Percentiles rank a stretch among this genome's conserved stretches.
Conservation (phyloP, 2,329 filamentous ascomycete genomes). For the Aspergillus intermedius region DNA sequence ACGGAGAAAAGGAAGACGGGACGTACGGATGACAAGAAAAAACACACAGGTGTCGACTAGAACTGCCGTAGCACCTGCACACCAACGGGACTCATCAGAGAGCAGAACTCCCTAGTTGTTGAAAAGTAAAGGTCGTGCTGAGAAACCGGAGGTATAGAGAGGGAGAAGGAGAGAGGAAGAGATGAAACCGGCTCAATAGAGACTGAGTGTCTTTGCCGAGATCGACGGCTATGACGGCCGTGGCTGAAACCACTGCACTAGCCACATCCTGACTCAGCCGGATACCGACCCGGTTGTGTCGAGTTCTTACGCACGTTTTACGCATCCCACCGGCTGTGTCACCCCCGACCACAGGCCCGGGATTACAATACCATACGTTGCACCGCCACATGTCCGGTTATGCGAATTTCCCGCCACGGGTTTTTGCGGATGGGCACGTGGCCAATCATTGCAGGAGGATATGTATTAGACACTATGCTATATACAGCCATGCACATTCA, state of each 20-base stretch:
- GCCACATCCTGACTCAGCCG: conserved; percentile 13
- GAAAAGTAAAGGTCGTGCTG: not conserved
- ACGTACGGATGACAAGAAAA: conserved; percentile 5
- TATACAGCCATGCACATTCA: not conserved
- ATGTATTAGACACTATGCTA: too few relatives aligned
- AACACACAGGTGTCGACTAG: conserved; percentile 35
- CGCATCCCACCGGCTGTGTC: conserved; percentile 1
- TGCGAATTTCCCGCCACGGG: conserved; percentile 16
- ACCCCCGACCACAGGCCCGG: conserved; percentile 1
- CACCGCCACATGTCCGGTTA: conserved; percentile 18
- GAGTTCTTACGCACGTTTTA: too few relatives aligned
- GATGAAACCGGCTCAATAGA: conserved; percentile 1
- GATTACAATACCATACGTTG: not conserved
- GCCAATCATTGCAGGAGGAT: conserved; percentile 4
- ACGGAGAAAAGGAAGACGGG: not conserved
- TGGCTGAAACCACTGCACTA: conserved; percentile 10
- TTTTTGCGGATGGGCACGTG: conserved; percentile 11
- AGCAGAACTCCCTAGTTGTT: conserved; percentile 27
- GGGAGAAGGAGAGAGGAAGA: conserved; percentile 4
- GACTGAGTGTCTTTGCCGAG: conserved; percentile 9
- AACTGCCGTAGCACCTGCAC: conserved; percentile 36
- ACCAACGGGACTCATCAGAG: conserved; percentile 35
- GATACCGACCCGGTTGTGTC: not conserved
- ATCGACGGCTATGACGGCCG: conserved; percentile 23
- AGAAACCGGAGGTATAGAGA: not conserved